A percentile compares a stretch with the other conserved stretches of the same genome.
phyloP scores from a whole-genome alignment of 75 land plant species.

The Isoetes taiwanensis region DNA sequence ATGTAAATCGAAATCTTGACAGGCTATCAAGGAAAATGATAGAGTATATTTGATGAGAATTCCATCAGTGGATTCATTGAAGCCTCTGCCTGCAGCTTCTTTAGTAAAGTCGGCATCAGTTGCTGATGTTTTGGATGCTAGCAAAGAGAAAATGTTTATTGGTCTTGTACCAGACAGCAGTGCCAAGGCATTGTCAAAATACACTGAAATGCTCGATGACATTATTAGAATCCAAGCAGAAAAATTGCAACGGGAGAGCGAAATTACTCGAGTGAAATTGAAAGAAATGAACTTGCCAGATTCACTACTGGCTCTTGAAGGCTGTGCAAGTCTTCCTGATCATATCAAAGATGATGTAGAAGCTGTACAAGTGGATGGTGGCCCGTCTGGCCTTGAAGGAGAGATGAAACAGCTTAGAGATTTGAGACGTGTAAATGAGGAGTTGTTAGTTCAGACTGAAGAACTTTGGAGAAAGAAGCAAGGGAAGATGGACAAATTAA shows the following conservation, averaged over 20 bases:
- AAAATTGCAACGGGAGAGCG: conserved; percentile 86
- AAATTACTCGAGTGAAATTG: conserved; percentile 71
- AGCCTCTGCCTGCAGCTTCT: conserved; percentile 62
- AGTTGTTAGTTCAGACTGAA: conserved; percentile 77
- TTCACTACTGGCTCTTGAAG: conserved; percentile 81
- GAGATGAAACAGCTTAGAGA: conserved; percentile 87
- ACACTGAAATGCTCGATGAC: conserved; percentile 96
- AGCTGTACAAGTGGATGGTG: conserved; percentile 81
- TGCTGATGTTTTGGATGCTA: conserved; percentile 78
- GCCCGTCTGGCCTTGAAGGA: conserved; percentile 74
- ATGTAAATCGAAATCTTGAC: conserved; percentile 70
- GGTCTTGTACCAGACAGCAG: conserved; percentile 83
- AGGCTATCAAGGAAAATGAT: conserved; percentile 91
- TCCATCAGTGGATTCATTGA: conserved; percentile 46
- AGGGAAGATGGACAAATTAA: conserved; percentile 84
- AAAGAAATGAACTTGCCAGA: conserved; percentile 97
- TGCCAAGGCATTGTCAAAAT: conserved; percentile 87
- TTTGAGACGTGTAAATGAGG: conserved; percentile 85
- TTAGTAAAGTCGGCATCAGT: conserved; percentile 68
- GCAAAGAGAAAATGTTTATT: conserved; percentile 83
- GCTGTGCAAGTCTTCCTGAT: conserved; percentile 48
- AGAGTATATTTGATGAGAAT: conserved; percentile 97
- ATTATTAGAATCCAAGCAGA: conserved; percentile 82
- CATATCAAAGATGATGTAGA: conserved; percentile 88
- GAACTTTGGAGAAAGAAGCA: conserved; percentile 88